A percentile compares a stretch with the other conserved stretches of the same genome.
phyloP scores from a whole-genome alignment of 1,284 basidiomycete species.

The Pisolithus thermaeus region DNA sequence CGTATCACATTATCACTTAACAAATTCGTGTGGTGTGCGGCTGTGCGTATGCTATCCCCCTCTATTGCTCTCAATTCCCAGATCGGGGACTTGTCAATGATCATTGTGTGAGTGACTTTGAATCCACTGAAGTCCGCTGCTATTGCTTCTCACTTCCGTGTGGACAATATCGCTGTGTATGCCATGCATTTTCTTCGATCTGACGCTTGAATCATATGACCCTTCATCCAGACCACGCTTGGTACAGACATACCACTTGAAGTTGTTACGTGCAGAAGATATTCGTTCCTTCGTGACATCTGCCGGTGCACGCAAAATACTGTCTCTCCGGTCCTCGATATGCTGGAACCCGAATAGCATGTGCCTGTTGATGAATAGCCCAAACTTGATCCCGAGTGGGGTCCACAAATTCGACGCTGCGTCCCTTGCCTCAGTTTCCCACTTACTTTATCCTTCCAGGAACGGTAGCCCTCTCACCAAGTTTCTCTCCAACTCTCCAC shows the following conservation, averaged over 20 bases:
- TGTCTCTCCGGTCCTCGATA: neutral
- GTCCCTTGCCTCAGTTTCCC: neutral
- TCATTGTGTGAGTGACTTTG: no score
- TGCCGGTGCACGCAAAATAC: conserved; percentile 4
- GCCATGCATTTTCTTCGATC: neutral
- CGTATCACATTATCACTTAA: no score
- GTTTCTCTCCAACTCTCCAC: conserved; percentile 5
- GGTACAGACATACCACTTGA: conserved; percentile 46
- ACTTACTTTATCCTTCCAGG: neutral
- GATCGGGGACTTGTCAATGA: no score
- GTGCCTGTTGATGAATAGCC: no score
- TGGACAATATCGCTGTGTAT: neutral
- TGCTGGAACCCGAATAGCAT: neutral
- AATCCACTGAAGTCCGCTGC: neutral
- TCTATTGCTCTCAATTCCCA: no score
- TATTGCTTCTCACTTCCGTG: neutral
- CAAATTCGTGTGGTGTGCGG: no score
- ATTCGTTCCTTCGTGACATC: conserved; percentile 31
- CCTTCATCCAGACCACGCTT: neutral
- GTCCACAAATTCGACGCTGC: neutral
- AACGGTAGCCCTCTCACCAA: neutral
- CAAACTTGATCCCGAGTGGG: no score
- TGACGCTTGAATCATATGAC: neutral
- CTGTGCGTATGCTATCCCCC: no score
- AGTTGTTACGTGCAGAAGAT: conserved; percentile 53